Evolutionary conservation across 2,329 filamentous ascomycete species (phyloP).

Genomic region (Xylariaceae sp.): DNA sequence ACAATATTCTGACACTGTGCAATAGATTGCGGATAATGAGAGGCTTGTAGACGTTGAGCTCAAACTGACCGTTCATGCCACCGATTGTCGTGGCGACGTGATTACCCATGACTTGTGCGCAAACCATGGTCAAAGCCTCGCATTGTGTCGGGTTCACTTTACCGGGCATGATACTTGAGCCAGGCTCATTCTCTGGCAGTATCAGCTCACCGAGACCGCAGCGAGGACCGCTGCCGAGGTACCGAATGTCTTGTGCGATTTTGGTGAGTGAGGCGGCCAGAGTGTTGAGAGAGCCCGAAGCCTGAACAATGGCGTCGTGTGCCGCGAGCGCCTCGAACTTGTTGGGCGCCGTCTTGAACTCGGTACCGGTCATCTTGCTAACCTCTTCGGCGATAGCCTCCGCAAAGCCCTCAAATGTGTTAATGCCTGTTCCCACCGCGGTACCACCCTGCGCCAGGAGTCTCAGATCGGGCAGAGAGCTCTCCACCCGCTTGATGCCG

Average conservation of each 20-base stretch:
- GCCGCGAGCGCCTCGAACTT: conserved; percentile 98
- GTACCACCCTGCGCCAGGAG: conserved; percentile 94
- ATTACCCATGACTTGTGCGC: conserved; percentile 97
- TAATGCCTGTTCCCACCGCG: conserved; percentile 95
- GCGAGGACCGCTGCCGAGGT: conserved; percentile 92
- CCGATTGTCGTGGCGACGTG: conserved; percentile 91
- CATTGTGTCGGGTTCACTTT: conserved; percentile 99
- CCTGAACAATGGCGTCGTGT: conserved; percentile 95
- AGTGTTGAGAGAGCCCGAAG: conserved; percentile 91
- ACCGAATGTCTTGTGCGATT: conserved; percentile 97
- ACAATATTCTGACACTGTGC: conserved; percentile 85
- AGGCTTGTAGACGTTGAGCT: conserved; percentile 99
- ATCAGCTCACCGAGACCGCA: conserved; percentile 93
- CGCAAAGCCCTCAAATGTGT: conserved; percentile 95
- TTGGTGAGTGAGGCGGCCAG: conserved; percentile 92
- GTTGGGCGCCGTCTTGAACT: conserved; percentile 97
- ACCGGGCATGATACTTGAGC: conserved; percentile 97
- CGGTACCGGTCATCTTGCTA: conserved; percentile 85
- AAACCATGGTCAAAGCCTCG: conserved; percentile 97
- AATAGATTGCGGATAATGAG: conserved; percentile 94
- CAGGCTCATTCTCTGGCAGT: conserved; percentile 97
- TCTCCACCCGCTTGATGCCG: conserved; percentile 85
- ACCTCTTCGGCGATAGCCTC: conserved; percentile 92
- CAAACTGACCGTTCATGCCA: conserved; percentile 97
- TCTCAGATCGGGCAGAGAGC: conserved; percentile 80